Evolutionary conservation across 805 yeast species (phyloP).

Genomic region (Monosporozyma unispora): DNA sequence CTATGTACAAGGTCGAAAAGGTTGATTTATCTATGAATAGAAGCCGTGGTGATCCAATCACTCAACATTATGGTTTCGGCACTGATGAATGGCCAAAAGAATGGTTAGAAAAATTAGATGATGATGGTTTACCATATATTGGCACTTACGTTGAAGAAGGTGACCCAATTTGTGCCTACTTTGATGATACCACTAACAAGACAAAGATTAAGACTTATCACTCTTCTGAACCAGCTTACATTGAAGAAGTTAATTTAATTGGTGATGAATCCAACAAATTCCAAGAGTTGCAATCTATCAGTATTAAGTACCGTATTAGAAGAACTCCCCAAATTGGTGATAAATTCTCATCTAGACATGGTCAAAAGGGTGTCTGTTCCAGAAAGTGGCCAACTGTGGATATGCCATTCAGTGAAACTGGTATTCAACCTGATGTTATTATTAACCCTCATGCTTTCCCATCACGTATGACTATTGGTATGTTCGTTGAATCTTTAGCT

Average conservation of each 20-base stretch:
- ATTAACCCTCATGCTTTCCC: constrained; percentile 99
- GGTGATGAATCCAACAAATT: constrained; percentile 67
- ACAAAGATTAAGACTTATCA: constrained; percentile 91
- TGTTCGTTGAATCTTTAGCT: constrained; percentile 97
- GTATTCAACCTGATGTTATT: constrained; percentile 95
- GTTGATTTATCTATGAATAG: constrained; percentile 70
- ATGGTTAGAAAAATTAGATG: constrained; percentile 83
- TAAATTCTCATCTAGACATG: constrained; percentile 95
- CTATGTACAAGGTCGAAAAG: constrained; percentile 90
- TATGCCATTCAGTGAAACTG: constrained; percentile 94
- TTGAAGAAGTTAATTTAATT: constrained; percentile 87
- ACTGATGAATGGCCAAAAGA: constrained; percentile 83
- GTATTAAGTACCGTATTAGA: constrained; percentile 83
- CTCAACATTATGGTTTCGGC: constrained; percentile 93
- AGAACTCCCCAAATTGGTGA: constrained; percentile 95
- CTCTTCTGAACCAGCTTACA: constrained; percentile 87
- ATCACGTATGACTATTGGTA: constrained; percentile 99
- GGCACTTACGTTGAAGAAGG: constrained; percentile 89
- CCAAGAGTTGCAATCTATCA: constrained; percentile 71
- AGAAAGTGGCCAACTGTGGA: constrained; percentile 96
- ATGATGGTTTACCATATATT: constrained; percentile 85
- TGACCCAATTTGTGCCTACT: constrained; percentile 89
- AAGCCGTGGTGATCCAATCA: constrained; percentile 87
- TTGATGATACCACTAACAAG: constrained; percentile 81
- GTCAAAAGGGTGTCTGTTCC: constrained; percentile 97